A percentile compares a stretch with the other conserved stretches of the same genome.
phyloP scores from a whole-genome alignment of 176 grass and related monocot genomes.

The Zea luxurians region DNA sequence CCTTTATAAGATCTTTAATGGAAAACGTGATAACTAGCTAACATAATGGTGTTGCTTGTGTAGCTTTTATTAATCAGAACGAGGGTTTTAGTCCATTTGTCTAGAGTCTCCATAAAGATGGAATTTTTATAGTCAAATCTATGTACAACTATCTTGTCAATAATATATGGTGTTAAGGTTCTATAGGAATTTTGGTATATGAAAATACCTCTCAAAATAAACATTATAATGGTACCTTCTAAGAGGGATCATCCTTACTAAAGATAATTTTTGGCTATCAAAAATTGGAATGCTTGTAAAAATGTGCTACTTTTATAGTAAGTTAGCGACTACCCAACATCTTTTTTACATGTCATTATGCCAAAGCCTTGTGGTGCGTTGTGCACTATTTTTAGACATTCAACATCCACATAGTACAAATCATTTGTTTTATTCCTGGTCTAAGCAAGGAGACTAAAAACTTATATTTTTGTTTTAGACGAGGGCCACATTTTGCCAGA shows the following conservation, averaged over 20 bases:
- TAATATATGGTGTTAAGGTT: neutral
- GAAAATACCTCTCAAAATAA: neutral
- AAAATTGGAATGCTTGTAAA: neutral
- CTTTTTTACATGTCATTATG: neutral
- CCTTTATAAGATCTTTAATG: neutral
- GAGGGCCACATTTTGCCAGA: too few species aligned
- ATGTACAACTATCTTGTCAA: neutral
- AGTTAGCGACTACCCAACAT: neutral
- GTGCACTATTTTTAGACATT: neutral
- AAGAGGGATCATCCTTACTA: too few species aligned
- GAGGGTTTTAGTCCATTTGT: neutral
- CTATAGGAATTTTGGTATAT: neutral
- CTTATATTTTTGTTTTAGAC: too few species aligned
- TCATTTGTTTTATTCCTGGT: too few species aligned
- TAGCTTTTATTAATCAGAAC: neutral
- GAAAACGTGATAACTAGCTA: neutral
- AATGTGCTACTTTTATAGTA: neutral
- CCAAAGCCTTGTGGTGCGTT: neutral
- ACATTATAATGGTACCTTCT: neutral
- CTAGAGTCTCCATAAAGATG: too few species aligned
- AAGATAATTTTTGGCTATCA: too few species aligned
- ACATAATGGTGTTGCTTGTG: neutral
- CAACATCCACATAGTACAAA: too few species aligned
- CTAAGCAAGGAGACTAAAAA: too few species aligned
- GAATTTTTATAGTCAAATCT: too few species aligned